phyloP scores from a whole-genome alignment of 2,329 filamentous ascomycete species.

The Monosporascus sp. region DNA sequence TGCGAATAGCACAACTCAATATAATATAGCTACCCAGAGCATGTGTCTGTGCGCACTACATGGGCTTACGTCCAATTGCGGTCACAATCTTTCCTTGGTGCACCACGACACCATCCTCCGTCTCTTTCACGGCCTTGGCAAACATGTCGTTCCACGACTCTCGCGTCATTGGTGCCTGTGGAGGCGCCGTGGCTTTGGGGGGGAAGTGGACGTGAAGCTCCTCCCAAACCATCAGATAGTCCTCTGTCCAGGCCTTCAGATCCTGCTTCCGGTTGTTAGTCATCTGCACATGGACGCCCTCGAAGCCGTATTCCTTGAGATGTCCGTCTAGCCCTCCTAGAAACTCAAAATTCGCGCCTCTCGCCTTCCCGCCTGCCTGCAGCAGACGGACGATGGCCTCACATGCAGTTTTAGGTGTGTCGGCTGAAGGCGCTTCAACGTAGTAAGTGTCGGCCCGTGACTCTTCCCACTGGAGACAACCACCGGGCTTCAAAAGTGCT shows the following conservation, averaged over 20 bases:
- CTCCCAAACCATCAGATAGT: constrained; percentile 5
- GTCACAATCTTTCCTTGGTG: background rate
- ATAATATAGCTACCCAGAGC: too few relatives aligned
- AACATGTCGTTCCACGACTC: background rate
- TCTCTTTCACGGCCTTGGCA: background rate
- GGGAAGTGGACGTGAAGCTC: constrained; percentile 1
- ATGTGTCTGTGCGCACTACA: too few relatives aligned
- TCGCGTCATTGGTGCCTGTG: background rate
- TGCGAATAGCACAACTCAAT: too few relatives aligned
- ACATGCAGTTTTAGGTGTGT: background rate
- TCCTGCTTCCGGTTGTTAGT: background rate
- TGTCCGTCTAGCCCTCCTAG: background rate
- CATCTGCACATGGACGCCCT: background rate
- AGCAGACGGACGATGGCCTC: constrained; percentile 1
- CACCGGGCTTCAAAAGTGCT: constrained; percentile 1
- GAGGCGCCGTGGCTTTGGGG: background rate
- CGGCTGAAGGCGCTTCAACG: background rate
- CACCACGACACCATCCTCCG: background rate
- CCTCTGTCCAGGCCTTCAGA: constrained; percentile 6
- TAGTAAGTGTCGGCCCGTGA: background rate
- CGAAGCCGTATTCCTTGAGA: background rate
- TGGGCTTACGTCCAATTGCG: background rate
- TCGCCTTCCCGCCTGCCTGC: background rate
- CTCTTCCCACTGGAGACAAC: constrained; percentile 6
- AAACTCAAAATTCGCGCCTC: background rate